phyloP scores from a whole-genome alignment of 371 early-diverging fungal species.

The Mucor piriformis region DNA sequence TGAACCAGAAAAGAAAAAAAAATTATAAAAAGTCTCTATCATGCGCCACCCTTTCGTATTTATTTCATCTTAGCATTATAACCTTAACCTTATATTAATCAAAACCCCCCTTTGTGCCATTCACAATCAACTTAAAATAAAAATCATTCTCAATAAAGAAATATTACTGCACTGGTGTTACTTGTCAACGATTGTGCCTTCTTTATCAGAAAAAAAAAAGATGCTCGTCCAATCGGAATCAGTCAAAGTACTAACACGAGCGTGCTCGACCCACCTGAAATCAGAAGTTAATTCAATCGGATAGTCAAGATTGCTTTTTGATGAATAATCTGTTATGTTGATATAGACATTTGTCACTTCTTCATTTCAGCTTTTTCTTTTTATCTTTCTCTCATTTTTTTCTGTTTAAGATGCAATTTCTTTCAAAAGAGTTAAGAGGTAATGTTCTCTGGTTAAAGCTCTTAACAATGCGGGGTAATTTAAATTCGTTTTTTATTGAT shows the following conservation, averaged over 20 bases:
- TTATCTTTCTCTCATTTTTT: constrained; percentile 5
- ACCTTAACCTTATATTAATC: background rate
- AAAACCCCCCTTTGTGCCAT: background rate
- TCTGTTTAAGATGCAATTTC: constrained; percentile 14
- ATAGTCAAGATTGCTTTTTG: background rate
- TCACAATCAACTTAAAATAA: background rate
- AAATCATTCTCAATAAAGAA: background rate
- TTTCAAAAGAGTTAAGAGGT: constrained; percentile 19
- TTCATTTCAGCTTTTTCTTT: background rate
- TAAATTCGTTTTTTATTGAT: background rate
- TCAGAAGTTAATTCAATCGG: constrained; percentile 7
- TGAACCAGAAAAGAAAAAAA: constrained; percentile 22
- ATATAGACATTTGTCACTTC: background rate
- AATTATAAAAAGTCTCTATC: background rate
- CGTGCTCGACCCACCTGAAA: constrained; percentile 10
- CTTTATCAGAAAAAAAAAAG: background rate
- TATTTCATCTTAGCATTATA: background rate
- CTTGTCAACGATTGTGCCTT: background rate
- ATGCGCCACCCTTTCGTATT: background rate
- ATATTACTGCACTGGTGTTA: background rate
- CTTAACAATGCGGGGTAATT: background rate
- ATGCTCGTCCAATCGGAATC: constrained; percentile 7
- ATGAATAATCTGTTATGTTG: constrained; percentile 4
- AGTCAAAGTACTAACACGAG: constrained; percentile 2
- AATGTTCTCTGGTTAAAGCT: background rate